These are phyloP conservation scores for Trichaptum fuscoviolaceum DNA, from an alignment of 768 basidiomycete genomes.

Conservation along the genomic window DNA sequence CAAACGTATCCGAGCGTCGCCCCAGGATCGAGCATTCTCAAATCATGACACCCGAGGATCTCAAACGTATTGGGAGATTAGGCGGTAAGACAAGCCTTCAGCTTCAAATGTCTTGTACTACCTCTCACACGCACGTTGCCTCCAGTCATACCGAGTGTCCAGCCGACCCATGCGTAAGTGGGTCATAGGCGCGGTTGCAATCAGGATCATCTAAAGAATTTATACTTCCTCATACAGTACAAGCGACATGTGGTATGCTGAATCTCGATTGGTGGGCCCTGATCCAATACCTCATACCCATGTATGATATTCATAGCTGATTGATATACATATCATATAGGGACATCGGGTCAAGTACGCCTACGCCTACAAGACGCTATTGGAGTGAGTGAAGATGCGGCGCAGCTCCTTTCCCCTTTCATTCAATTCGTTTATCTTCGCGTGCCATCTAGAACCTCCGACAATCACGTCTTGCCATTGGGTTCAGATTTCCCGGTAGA, in stretches of 20 bases:
- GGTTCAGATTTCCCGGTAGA: slow-evolving; percentile 97
- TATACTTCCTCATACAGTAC: slow-evolving; percentile 39
- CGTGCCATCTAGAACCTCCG: slow-evolving; percentile 37
- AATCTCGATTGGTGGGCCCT: slow-evolving; percentile 58
- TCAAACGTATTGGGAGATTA: slow-evolving; percentile 62
- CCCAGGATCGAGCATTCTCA: slow-evolving; percentile 93
- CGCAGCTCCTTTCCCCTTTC: background rate
- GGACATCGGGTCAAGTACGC: slow-evolving; percentile 83
- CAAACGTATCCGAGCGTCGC: slow-evolving; percentile 43
- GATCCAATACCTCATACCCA: background rate
- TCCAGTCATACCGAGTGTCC: slow-evolving; percentile 86
- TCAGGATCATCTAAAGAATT: too few species aligned
- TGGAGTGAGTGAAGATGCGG: slow-evolving; percentile 44
- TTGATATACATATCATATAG: slow-evolving; percentile 32
- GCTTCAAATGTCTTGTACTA: background rate
- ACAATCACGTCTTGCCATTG: slow-evolving; percentile 57
- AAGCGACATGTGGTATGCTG: slow-evolving; percentile 92
- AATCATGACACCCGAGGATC: slow-evolving; percentile 67
- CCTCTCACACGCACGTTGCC: background rate
- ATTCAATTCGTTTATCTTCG: background rate
- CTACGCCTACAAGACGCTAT: slow-evolving; percentile 81
- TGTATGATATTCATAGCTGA: background rate
- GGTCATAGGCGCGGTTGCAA: slow-evolving; percentile 12
- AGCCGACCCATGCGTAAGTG: slow-evolving; percentile 85
- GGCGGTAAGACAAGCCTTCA: slow-evolving; percentile 49